Conservation (phyloP, 495 filamentous ascomycete species). For the Xanthoparmelia taractica region DNA sequence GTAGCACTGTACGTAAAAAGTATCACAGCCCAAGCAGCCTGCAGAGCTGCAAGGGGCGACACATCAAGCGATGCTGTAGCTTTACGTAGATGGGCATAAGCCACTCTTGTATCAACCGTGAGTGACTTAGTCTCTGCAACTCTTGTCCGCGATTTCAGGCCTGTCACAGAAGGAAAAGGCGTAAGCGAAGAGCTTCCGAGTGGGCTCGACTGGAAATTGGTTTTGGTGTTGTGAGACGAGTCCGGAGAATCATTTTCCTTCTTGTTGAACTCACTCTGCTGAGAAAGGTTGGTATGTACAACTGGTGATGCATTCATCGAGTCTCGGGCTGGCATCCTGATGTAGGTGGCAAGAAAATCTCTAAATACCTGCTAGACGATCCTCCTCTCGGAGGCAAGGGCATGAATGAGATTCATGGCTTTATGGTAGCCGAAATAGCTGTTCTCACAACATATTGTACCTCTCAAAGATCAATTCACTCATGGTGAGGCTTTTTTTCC, state of each 20-base stretch:
- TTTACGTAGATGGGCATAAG: conserved; percentile 41
- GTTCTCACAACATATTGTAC: too few relatives aligned
- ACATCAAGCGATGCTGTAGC: conserved; percentile 39
- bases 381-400: not conserved
- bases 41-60: conserved; percentile 61
- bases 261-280: not conserved
- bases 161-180: conserved; percentile 17
- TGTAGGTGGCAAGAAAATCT: not conserved
- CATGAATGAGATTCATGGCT: not conserved
- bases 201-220: not conserved
- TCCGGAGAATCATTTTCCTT: not conserved
- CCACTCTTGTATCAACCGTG: conserved; percentile 14
- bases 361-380: not conserved
- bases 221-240: not conserved
- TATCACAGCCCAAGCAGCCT: conserved; percentile 59
- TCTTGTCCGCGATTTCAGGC: not conserved
- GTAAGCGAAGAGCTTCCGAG: not conserved
- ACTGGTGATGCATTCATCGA: not conserved
- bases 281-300: not conserved
- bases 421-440: too few relatives aligned
- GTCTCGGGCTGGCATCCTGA: not conserved
- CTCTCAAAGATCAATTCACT: too few relatives aligned
- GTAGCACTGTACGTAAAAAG: conserved; percentile 40
- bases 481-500: not conserved
- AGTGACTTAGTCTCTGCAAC: conserved; percentile 17